phyloP scores from a whole-genome alignment of 345 rosid genomes.

The Camelina hispida region DNA sequence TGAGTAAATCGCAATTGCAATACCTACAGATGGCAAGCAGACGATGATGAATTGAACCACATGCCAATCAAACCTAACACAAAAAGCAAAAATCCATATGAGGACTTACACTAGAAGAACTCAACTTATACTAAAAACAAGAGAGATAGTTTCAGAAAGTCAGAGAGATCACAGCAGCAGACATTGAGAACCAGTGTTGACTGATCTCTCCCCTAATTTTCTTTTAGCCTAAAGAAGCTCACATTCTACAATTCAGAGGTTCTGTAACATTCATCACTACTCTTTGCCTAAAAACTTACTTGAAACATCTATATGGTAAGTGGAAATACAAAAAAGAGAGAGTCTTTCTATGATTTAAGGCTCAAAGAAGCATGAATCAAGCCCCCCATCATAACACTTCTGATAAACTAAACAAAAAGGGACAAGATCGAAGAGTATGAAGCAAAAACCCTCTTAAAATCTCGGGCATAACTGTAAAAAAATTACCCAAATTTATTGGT shows the following conservation, averaged over 20 bases:
- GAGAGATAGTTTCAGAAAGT: conserved; percentile 16
- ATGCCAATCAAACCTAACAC: conserved; percentile 88
- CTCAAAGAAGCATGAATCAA: neutral
- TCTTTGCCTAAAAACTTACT: neutral
- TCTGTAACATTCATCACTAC: neutral
- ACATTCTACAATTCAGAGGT: neutral
- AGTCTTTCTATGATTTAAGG: conserved; percentile 19
- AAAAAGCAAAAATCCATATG: conserved; percentile 28
- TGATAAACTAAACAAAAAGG: no score
- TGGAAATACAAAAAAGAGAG: neutral
- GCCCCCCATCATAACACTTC: no score
- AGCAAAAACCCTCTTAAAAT: no score
- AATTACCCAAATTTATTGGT: conserved; percentile 79
- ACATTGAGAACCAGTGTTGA: neutral
- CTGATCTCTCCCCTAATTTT: neutral
- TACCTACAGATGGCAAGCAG: conserved; percentile 95
- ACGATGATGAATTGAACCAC: conserved; percentile 91
- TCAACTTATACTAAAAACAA: neutral
- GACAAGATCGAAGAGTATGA: no score
- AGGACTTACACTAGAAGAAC: conserved; percentile 11
- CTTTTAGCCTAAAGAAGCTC: conserved; percentile 23
- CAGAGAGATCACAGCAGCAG: conserved; percentile 8
- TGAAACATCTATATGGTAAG: neutral
- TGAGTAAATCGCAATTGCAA: neutral
- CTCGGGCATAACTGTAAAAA: no score